A percentile compares a stretch with the other conserved stretches of the same genome.
Conservation (phyloP, 163 green algal genomes). For the Chloromonas sp. region DNA sequence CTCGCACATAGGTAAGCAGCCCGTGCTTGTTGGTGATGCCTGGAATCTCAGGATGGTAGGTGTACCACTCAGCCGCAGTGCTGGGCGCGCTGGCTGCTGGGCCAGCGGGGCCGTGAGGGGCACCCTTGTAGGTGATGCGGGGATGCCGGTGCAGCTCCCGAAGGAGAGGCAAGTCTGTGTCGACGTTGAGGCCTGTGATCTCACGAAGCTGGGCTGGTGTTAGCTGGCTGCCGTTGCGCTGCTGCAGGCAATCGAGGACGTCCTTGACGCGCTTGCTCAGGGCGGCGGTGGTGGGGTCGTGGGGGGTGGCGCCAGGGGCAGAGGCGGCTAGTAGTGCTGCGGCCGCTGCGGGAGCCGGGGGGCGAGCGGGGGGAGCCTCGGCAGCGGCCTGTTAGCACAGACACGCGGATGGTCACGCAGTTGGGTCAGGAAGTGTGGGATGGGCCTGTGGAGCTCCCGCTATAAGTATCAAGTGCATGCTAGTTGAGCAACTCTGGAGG, state of each 20-base stretch:
- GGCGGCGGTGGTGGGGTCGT: slow-evolving; percentile 1
- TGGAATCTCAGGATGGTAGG: slow-evolving; percentile 13
- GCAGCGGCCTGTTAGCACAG: too few relatives aligned
- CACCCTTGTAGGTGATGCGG: background rate
- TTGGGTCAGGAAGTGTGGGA: too few relatives aligned
- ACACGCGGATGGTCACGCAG: too few relatives aligned
- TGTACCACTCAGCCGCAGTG: background rate
- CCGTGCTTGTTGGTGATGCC: slow-evolving; percentile 10
- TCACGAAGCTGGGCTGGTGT: slow-evolving; percentile 5
- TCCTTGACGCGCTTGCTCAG: slow-evolving; percentile 14
- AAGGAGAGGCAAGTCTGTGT: background rate
- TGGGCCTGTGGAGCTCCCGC: too few relatives aligned
- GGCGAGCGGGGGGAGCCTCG: too few relatives aligned
- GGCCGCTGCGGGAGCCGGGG: background rate
- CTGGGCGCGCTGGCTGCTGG: background rate
- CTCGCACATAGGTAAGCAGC: slow-evolving; percentile 20
- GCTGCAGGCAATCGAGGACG: slow-evolving; percentile 11
- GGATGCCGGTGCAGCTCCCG: background rate
- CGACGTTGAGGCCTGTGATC: slow-evolving; percentile 6
- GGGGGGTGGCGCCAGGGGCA: too few relatives aligned
- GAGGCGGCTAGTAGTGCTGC: background rate
- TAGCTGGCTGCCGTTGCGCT: slow-evolving; percentile 1
- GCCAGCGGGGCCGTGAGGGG: too few relatives aligned
- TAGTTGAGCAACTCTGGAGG: too few relatives aligned
- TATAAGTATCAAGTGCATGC: too few relatives aligned